Percentiles rank a stretch among this genome's conserved stretches.
phyloP scores from a whole-genome alignment of 129 eudicot genomes.

The Centrapalus pauciflorus region DNA sequence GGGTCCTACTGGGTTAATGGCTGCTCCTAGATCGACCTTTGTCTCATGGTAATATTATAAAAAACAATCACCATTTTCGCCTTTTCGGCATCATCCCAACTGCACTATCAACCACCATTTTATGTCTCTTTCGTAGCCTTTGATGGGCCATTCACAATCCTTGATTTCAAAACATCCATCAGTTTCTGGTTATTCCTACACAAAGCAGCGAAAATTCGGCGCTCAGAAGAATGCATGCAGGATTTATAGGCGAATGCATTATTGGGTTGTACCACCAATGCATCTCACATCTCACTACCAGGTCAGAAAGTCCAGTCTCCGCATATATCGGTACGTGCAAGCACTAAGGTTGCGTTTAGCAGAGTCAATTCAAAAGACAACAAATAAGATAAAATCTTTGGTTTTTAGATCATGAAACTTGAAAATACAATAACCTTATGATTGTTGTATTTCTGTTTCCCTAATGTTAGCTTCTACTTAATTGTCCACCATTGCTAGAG shows the following conservation, averaged over 20 bases:
- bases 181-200: constrained; percentile 48
- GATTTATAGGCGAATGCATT: neutral
- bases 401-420: no score
- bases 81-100: constrained; percentile 46
- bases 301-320: no score
- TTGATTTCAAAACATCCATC: constrained; percentile 41
- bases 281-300: no score
- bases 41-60: constrained; percentile 52
- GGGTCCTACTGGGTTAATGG: no score
- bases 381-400: no score
- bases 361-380: no score
- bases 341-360: no score
- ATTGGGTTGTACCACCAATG: neutral
- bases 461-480: no score
- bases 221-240: neutral
- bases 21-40: constrained; percentile 62
- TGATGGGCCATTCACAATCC: constrained; percentile 39
- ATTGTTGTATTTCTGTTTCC: no score
- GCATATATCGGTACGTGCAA: no score
- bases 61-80: constrained; percentile 58
- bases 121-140: constrained; percentile 60
- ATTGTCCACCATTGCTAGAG: no score
- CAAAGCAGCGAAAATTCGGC: constrained; percentile 38
- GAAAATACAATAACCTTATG: no score
- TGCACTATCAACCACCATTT: constrained; percentile 52